These are phyloP conservation scores for Pilasporangium apinafurcum DNA, from an alignment of 352 stramenopile species.

Conservation along the genomic window DNA sequence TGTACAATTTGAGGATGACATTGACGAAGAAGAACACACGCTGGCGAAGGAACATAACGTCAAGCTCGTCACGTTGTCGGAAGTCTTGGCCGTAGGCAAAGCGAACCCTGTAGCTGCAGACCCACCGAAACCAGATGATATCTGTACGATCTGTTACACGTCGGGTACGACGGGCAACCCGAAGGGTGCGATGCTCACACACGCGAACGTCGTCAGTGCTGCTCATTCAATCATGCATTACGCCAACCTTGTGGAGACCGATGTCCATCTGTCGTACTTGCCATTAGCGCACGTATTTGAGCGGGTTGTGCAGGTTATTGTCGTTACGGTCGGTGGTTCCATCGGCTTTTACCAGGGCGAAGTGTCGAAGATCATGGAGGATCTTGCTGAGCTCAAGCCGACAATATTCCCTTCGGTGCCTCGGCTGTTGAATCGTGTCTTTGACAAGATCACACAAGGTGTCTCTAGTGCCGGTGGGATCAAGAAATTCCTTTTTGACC, in stretches of 20 bases:
- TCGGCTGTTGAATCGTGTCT: slow-evolving; percentile 93
- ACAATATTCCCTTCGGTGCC: slow-evolving; percentile 91
- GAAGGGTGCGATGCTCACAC: slow-evolving; percentile 63
- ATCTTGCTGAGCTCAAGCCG: slow-evolving; percentile 85
- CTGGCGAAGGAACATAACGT: slow-evolving; percentile 26
- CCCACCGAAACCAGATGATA: slow-evolving; percentile 49
- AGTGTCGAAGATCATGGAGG: slow-evolving; percentile 85
- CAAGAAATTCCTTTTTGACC: slow-evolving; percentile 88
- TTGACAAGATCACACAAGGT: slow-evolving; percentile 88
- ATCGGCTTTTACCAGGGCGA: slow-evolving; percentile 92
- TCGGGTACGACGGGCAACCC: slow-evolving; percentile 68
- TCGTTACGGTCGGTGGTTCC: slow-evolving; percentile 63
- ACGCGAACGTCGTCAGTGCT: slow-evolving; percentile 37
- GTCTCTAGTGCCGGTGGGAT: slow-evolving; percentile 73
- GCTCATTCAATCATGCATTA: slow-evolving; percentile 3
- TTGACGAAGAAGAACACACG: slow-evolving; percentile 23
- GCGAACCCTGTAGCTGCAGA: slow-evolving; percentile 36
- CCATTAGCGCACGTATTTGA: slow-evolving; percentile 95
- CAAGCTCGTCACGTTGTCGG: slow-evolving; percentile 28
- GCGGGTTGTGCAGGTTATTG: slow-evolving; percentile 40
- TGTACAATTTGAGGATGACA: slow-evolving; percentile 42
- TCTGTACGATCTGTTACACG: slow-evolving; percentile 91
- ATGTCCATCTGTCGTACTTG: slow-evolving; percentile 89
- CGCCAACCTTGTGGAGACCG: slow-evolving; percentile 5
- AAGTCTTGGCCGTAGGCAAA: slow-evolving; percentile 30